Evolutionary conservation across 2,329 filamentous ascomycete genomes (phyloP).

Genomic region (Arachnomyces sp.): DNA sequence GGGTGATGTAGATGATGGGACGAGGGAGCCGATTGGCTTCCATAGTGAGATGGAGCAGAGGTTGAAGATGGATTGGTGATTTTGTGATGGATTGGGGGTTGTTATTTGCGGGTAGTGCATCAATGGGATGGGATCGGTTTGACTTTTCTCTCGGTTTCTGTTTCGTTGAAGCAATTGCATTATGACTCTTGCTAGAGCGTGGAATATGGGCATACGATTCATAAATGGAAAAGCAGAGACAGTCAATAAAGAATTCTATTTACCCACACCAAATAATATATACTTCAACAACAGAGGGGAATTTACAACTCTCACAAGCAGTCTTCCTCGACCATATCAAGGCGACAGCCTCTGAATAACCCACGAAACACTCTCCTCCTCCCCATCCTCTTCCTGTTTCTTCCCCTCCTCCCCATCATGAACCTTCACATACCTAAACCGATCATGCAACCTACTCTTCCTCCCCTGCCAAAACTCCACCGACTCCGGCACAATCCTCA

Average conservation of each 20-base stretch:
- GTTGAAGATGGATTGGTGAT: constrained; percentile 61
- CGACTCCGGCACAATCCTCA: constrained; percentile 74
- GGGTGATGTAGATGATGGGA: constrained; percentile 52
- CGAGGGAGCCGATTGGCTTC: constrained; percentile 61
- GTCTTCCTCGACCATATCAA: constrained; percentile 11
- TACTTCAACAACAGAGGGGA: too few relatives aligned
- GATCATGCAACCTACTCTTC: constrained; percentile 82
- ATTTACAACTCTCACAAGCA: too few relatives aligned
- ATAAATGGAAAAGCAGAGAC: background rate
- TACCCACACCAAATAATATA: constrained; percentile 1
- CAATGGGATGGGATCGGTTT: too few relatives aligned
- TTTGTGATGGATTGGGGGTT: background rate
- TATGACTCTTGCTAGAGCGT: too few relatives aligned
- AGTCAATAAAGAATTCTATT: background rate
- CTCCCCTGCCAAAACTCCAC: constrained; percentile 97
- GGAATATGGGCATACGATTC: too few relatives aligned
- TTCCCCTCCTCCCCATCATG: constrained; percentile 44
- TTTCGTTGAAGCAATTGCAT: too few relatives aligned
- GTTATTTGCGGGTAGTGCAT: too few relatives aligned
- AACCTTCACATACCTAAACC: constrained; percentile 73
- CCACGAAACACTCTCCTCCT: constrained; percentile 38
- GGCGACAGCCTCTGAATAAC: constrained; percentile 34
- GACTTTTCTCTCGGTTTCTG: too few relatives aligned
- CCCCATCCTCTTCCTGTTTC: constrained; percentile 55
- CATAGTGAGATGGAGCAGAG: constrained; percentile 93